Base-by-base conservation (phyloP, 257 asterid genomes). In the Solanum clarkiae region DNA sequence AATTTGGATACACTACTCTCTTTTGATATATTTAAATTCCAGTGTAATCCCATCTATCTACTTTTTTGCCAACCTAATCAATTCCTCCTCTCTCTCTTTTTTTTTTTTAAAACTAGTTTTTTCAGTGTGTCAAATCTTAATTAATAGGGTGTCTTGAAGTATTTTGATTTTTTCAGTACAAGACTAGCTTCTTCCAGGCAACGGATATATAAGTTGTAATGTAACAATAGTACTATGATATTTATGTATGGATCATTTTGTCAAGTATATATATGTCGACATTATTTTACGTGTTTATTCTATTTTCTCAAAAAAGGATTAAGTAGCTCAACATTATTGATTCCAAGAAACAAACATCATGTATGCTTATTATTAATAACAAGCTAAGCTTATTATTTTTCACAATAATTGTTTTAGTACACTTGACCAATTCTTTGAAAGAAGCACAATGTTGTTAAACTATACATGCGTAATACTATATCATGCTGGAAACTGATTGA, bases 1-100 rank as follows among this genome's bases (percentile, higher is more conserved):
- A 91, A 83, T 79, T 92, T 88, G 96, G 91, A 2, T 89, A 88
- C 66, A 84, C 94, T 74, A 84, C 95, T 74, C 89, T 88, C 63
- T 87, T 89, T 84, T 91, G 86, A 87, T 79, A 53, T 40, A 69
- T 69, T 36, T 68, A 16, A 42, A 26, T 53, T 53, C 8, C 65
- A 84, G 6, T 47, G 71, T 83, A 83, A 66, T 65, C 49, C 40
- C 24, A 82, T 45, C 74, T 83, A 77, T 66, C 32, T 8, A 15
- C 71, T 77, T 40, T 17, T 72, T 70, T 83, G 83, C 83, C 83
- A 16, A 44, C 83, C 83, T 53, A 79, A 77, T 77, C 51, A 77
- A 79, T 79, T 53, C 83, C 47, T 26, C 10, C 29, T 29, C 17
- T 17, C 24, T 8, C 6, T 24, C 10, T 51, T 15, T 77, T 2